These are phyloP conservation scores for Orobanche coerulescens DNA, from an alignment of 257 asterid genomes.

Conservation along the genomic window DNA sequence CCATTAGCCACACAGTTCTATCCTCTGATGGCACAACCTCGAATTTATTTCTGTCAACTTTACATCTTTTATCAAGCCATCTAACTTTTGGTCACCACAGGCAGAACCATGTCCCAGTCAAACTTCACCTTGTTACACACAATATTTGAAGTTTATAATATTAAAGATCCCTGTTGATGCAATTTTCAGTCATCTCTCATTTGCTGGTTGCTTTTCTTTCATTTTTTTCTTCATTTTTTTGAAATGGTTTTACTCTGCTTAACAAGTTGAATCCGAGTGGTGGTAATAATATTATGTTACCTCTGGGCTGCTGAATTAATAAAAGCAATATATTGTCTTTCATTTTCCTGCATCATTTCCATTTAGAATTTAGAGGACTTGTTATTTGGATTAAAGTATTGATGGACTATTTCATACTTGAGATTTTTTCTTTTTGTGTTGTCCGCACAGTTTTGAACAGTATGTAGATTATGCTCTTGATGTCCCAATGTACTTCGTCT, in stretches of 20 bases:
- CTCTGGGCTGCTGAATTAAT: neutral
- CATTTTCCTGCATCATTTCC: constrained; percentile 11
- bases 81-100: too few relatives aligned
- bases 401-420: constrained; percentile 19
- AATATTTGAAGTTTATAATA: neutral
- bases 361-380: neutral
- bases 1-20: too few relatives aligned
- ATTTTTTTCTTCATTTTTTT: neutral
- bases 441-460: constrained; percentile 73
- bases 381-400: neutral
- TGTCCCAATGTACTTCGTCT: constrained; percentile 98
- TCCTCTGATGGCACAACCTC: too few relatives aligned
- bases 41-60: too few relatives aligned
- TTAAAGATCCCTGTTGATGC: neutral
- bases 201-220: neutral
- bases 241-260: neutral
- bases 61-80: too few relatives aligned
- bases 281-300: neutral
- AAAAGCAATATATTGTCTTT: neutral
- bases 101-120: too few relatives aligned
- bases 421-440: constrained; percentile 16
- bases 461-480: constrained; percentile 97
- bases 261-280: neutral
- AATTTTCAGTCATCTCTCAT: neutral
- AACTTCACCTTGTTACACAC: too few relatives aligned